Conservation (phyloP, 129 eudicot genomes). For the Flaveria trinervia region DNA sequence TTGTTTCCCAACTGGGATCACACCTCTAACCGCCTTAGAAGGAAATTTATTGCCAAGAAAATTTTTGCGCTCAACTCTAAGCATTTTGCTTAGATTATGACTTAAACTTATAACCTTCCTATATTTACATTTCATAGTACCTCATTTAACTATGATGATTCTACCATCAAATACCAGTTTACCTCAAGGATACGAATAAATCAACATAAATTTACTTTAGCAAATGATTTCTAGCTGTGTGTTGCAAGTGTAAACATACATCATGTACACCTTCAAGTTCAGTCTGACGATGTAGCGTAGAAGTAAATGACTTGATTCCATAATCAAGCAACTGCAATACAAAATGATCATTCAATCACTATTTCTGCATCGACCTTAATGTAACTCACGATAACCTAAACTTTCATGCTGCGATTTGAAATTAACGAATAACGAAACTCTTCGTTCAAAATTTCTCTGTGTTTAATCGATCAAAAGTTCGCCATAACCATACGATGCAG, state of each 20-base stretch:
- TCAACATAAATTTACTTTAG: neutral
- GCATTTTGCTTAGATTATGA: too few species aligned
- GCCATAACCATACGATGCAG: slow-evolving; percentile 5
- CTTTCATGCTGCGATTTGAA: neutral
- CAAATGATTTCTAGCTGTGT: neutral
- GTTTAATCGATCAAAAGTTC: neutral
- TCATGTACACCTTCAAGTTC: slow-evolving; percentile 14
- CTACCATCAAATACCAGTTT: too few species aligned
- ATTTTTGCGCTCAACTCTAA: too few species aligned
- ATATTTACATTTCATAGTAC: too few species aligned
- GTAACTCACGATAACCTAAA: neutral
- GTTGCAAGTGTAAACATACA: neutral
- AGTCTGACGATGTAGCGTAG: neutral
- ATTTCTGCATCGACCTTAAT: neutral
- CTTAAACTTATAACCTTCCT: too few species aligned
- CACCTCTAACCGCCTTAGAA: too few species aligned
- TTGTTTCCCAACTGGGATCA: too few species aligned
- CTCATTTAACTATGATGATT: neutral
- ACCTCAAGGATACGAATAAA: neutral
- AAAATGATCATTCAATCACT: neutral
- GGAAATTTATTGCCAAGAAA: too few species aligned
- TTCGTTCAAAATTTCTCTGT: neutral
- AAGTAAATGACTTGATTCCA: neutral
- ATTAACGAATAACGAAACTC: neutral
- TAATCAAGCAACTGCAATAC: neutral